A percentile compares a stretch with the other conserved stretches of the same genome.
These are phyloP conservation scores for Medicago ruthenica DNA, from an alignment of 306 rosid genomes.

Conservation along the genomic window DNA sequence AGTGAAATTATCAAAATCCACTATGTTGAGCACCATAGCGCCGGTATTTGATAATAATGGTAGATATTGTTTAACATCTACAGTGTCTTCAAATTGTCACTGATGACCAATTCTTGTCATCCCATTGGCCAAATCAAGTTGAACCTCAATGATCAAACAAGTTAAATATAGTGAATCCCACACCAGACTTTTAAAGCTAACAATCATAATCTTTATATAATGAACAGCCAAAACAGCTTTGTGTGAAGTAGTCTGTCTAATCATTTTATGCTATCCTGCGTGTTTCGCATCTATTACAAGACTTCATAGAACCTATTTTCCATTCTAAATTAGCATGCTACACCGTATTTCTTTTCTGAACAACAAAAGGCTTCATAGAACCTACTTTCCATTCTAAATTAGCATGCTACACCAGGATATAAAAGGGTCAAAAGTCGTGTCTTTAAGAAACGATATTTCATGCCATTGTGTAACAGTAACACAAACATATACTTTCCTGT, in stretches of 20 bases:
- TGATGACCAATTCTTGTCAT: slow-evolving; percentile 16
- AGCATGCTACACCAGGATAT: slow-evolving; percentile 2
- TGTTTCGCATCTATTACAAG: neutral
- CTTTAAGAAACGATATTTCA: slow-evolving; percentile 27
- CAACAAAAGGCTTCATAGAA: neutral
- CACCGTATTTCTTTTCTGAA: slow-evolving; percentile 12
- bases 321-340: slow-evolving; percentile 25
- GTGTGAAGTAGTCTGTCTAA: neutral
- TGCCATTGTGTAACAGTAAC: slow-evolving; percentile 17
- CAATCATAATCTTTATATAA: slow-evolving; percentile 14
- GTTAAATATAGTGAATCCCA: slow-evolving; percentile 13
- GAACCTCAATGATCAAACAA: slow-evolving; percentile 27
- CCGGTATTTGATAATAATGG: neutral
- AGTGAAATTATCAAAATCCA: too few species aligned
- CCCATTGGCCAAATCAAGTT: slow-evolving; percentile 22
- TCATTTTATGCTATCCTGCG: slow-evolving; percentile 12
- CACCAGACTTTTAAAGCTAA: slow-evolving; percentile 30
- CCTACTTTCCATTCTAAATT: slow-evolving; percentile 19
- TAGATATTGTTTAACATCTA: slow-evolving; percentile 20
- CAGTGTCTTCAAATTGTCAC: slow-evolving; percentile 1
- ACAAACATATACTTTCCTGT: slow-evolving; percentile 13
- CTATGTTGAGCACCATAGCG: too few species aligned
- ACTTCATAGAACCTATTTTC: slow-evolving; percentile 4
- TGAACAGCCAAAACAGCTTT: slow-evolving; percentile 18
- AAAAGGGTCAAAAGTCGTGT: neutral